These are phyloP conservation scores for Thinopyrum obtusiflorum DNA, from an alignment of 202 grass and related monocot genomes.

Conservation along the genomic window DNA sequence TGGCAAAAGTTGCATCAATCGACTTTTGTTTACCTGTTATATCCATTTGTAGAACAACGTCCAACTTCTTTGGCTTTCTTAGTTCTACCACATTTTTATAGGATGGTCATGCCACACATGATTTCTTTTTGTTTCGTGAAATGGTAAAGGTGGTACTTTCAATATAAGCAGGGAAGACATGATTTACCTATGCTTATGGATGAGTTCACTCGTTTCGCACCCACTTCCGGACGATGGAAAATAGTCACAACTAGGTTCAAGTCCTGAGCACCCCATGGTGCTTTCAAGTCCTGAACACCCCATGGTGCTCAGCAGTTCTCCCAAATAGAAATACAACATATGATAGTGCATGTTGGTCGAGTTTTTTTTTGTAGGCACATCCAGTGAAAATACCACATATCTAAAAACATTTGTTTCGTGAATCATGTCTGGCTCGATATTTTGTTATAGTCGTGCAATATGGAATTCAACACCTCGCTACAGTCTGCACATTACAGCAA, in stretches of 20 bases:
- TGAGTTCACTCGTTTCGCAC: no score
- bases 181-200: not conserved
- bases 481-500: not conserved
- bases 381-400: not conserved
- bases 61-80: no score
- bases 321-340: not conserved
- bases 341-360: not conserved
- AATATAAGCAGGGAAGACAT: not conserved
- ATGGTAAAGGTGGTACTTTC: not conserved
- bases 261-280: not conserved
- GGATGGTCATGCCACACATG: not conserved
- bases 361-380: not conserved
- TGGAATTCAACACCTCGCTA: not conserved
- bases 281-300: not conserved
- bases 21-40: no score
- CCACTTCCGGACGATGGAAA: no score
- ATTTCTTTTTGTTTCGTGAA: not conserved
- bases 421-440: not conserved
- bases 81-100: no score
- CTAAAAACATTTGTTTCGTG: not conserved
- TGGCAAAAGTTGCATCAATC: no score
- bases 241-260: not conserved
- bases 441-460: not conserved
- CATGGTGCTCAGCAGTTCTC: not conserved
- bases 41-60: no score